These are phyloP conservation scores for Darksidea phi DNA, from an alignment of 495 filamentous ascomycete genomes.

Conservation along the genomic window DNA sequence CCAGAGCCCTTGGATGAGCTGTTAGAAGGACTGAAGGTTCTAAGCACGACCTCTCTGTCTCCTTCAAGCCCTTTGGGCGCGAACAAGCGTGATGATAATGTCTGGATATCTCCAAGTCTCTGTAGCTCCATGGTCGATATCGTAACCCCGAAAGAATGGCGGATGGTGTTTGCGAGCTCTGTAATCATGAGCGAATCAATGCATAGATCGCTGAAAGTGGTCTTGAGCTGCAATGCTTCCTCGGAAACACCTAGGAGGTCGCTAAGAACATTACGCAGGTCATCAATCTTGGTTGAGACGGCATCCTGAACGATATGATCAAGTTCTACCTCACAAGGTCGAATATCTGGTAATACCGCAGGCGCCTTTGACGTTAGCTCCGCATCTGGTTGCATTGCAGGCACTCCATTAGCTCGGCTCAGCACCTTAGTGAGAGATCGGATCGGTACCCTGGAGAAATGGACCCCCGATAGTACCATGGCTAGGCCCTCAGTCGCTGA, in stretches of 20 bases:
- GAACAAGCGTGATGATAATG: no score
- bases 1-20: no score
- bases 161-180: slow-evolving; percentile 45
- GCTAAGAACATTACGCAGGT: not conserved
- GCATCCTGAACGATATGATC: not conserved
- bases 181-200: slow-evolving; percentile 50
- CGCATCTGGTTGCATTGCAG: not conserved
- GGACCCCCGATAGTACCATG: not conserved
- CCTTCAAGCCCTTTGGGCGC: no score
- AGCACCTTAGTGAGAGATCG: not conserved
- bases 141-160: no score
- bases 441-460: not conserved
- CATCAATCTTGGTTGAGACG: not conserved
- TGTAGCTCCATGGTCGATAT: no score
- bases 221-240: slow-evolving; percentile 27
- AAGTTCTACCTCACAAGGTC: no score
- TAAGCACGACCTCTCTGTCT: no score
- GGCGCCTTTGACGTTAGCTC: not conserved
- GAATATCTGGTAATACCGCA: no score
- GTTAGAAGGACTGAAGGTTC: no score
- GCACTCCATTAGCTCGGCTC: not conserved
- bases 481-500: not conserved
- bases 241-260: slow-evolving; percentile 35
- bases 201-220: slow-evolving; percentile 41
- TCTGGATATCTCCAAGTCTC: no score